A percentile compares a stretch with the other conserved stretches of the same genome.
phyloP scores from a whole-genome alignment of 2,329 filamentous ascomycete genomes.

The Fusarium citri region DNA sequence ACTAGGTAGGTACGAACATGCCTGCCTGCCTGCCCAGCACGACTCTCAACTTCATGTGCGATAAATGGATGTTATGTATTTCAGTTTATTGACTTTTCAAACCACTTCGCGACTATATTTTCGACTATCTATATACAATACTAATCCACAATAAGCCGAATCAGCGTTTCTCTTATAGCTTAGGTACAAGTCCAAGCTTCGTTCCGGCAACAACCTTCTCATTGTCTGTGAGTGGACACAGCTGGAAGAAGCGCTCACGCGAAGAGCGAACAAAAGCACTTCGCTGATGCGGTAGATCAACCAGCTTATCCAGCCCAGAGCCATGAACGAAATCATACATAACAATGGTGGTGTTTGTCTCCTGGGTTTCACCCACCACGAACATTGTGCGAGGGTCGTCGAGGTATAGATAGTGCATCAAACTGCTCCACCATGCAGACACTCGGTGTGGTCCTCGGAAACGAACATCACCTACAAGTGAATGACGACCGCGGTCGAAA shows the following conservation, averaged over 20 bases:
- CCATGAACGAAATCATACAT: constrained; percentile 81
- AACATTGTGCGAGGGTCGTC: constrained; percentile 68
- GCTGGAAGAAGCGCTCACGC: constrained; percentile 76
- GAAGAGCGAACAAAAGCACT: constrained; percentile 74
- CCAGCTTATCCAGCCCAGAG: constrained; percentile 77
- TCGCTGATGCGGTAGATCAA: constrained; percentile 78
- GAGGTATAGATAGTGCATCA: constrained; percentile 72
- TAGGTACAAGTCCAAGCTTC: constrained; percentile 64
- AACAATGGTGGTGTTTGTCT: constrained; percentile 75
- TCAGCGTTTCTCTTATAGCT: constrained; percentile 55
- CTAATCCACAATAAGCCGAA: background rate
- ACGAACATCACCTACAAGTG: constrained; percentile 67
- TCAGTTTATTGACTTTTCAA: background rate
- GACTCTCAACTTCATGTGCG: background rate
- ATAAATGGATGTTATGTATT: background rate
- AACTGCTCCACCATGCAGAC: constrained; percentile 69
- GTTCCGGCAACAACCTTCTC: constrained; percentile 68
- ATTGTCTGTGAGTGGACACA: constrained; percentile 68
- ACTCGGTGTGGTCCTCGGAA: constrained; percentile 71
- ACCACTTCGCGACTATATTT: background rate
- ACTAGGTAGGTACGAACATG: background rate
- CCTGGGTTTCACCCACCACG: constrained; percentile 77
- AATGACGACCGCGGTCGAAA: constrained; percentile 69
- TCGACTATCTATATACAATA: background rate
- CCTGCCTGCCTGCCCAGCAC: background rate